A percentile compares a stretch with the other conserved stretches of the same genome.
Evolutionary conservation across 257 asterid species (phyloP).

Genomic region (Nyctanthes arbortristis): DNA sequence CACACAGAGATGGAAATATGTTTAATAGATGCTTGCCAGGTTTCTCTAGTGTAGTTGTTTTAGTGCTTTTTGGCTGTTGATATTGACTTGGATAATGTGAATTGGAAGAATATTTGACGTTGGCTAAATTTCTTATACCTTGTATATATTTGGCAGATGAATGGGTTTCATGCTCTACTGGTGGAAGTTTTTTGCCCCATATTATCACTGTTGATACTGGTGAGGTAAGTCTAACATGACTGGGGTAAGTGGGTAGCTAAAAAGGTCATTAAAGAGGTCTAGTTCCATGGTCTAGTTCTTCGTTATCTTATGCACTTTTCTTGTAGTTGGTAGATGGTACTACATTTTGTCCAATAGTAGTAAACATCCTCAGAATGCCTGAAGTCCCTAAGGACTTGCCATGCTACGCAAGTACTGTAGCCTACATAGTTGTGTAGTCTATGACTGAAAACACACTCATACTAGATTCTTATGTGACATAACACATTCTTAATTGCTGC

Average conservation of each 20-base stretch:
- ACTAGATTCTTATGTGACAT: background rate
- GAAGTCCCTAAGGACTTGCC: background rate
- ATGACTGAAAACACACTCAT: background rate
- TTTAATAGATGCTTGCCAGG: background rate
- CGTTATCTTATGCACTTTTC: background rate
- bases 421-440: background rate
- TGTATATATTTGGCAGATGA: conserved; percentile 50
- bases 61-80: background rate
- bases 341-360: background rate
- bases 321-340: background rate
- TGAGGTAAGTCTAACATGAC: conserved; percentile 49
- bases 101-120: too few species aligned
- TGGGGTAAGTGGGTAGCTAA: background rate
- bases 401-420: background rate
- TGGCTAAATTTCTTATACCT: too few species aligned
- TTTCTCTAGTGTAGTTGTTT: background rate
- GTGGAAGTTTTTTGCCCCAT: conserved; percentile 71
- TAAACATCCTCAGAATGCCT: background rate
- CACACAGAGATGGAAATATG: background rate
- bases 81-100: background rate
- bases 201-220: conserved; percentile 61
- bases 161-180: conserved; percentile 58
- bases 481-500: background rate
- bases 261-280: conserved; percentile 1
- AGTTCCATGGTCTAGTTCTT: background rate